Percentiles rank a stretch among this genome's conserved stretches.
Evolutionary conservation across 805 yeast genomes (phyloP).

Genomic region (Hanseniaspora opuntiae): DNA sequence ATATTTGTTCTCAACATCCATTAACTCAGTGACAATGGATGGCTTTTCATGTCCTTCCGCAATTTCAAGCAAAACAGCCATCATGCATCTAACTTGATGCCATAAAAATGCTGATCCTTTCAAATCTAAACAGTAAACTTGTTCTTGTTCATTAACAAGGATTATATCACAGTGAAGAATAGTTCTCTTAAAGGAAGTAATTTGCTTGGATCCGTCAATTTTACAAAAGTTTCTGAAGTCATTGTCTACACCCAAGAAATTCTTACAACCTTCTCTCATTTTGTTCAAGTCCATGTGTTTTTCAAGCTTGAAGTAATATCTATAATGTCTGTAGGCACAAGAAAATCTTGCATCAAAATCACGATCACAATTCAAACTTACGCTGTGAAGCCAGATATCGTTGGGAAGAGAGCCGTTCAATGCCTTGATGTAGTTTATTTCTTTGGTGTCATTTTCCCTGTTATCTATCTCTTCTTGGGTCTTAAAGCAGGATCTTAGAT

Average conservation of each 20-base stretch:
- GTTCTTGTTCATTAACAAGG: constrained; percentile 23
- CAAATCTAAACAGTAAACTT: constrained; percentile 56
- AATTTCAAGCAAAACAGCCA: constrained; percentile 64
- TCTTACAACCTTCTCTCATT: constrained; percentile 58
- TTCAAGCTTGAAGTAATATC: constrained; percentile 54
- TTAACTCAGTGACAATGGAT: constrained; percentile 39
- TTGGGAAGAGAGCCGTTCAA: constrained; percentile 66
- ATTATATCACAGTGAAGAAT: constrained; percentile 42
- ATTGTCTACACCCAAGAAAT: constrained; percentile 52
- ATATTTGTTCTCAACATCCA: constrained; percentile 36
- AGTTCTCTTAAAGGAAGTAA: constrained; percentile 58
- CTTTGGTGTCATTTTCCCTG: constrained; percentile 45
- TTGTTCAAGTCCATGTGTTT: constrained; percentile 39
- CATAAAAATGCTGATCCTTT: constrained; percentile 84
- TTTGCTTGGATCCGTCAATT: constrained; percentile 86
- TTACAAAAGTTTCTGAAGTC: constrained; percentile 93
- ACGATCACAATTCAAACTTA: constrained; percentile 69
- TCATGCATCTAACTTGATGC: constrained; percentile 97
- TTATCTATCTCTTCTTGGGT: constrained; percentile 47
- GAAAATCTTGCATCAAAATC: constrained; percentile 87
- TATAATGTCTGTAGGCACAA: constrained; percentile 74
- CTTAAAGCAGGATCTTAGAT: constrained; percentile 52
- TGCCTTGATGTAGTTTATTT: constrained; percentile 61
- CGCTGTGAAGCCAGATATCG: constrained; percentile 71
- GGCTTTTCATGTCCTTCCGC: constrained; percentile 68